These are phyloP conservation scores for Zopfia rhizophila DNA, from an alignment of 2,329 filamentous ascomycete species.

Conservation along the genomic window DNA sequence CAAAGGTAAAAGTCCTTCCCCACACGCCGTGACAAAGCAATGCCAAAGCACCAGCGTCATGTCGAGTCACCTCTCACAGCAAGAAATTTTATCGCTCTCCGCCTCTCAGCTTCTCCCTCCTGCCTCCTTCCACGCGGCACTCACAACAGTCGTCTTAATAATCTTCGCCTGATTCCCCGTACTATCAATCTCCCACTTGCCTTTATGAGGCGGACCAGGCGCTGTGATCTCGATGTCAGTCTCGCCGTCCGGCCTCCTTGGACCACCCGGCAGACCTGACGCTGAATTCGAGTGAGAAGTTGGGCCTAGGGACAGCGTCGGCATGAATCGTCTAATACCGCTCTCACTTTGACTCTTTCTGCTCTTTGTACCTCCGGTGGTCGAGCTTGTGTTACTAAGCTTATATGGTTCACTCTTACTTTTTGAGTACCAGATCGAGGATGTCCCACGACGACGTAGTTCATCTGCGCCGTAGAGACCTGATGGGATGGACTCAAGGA, in stretches of 20 bases:
- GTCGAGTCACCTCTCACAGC: too few relatives aligned
- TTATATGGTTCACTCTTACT: slow-evolving; percentile 42
- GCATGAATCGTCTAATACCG: slow-evolving; percentile 40
- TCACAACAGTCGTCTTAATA: slow-evolving; percentile 48
- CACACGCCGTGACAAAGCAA: too few relatives aligned
- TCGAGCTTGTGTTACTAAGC: slow-evolving; percentile 33
- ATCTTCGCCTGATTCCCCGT: slow-evolving; percentile 47
- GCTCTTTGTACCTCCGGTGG: slow-evolving; percentile 18
- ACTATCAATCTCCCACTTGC: slow-evolving; percentile 46
- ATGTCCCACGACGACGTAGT: slow-evolving; percentile 41
- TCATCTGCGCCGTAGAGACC: slow-evolving; percentile 47
- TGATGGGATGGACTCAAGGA: slow-evolving; percentile 44
- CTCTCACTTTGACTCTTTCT: slow-evolving; percentile 31
- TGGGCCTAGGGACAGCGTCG: slow-evolving; percentile 37
- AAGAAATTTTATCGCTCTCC: slow-evolving; percentile 35
- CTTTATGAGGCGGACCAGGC: slow-evolving; percentile 26
- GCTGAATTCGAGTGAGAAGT: slow-evolving; percentile 46
- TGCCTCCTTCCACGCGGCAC: slow-evolving; percentile 47
- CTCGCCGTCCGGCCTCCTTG: slow-evolving; percentile 40
- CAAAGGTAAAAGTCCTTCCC: too few relatives aligned
- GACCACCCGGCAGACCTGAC: slow-evolving; percentile 46
- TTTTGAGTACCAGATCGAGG: slow-evolving; percentile 37
- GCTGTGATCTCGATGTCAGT: slow-evolving; percentile 45
- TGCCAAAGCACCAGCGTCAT: too few relatives aligned
- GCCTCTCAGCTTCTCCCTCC: slow-evolving; percentile 28